phyloP scores from a whole-genome alignment of 2,329 filamentous ascomycete species.

The Penicillium expansum region DNA sequence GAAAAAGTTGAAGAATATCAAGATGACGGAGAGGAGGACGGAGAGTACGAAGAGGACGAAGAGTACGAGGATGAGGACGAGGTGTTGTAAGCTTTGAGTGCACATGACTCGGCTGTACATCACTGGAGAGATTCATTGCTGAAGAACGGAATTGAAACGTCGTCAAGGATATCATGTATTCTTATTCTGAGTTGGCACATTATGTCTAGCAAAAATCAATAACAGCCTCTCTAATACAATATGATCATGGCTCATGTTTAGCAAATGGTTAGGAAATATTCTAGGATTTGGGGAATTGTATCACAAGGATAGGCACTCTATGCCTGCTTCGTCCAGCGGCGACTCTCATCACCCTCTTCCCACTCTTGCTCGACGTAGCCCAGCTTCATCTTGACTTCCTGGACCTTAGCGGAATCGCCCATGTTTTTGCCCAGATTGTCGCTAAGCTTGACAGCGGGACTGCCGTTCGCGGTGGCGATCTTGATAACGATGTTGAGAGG shows the following conservation, averaged over 20 bases:
- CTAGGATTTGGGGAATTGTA: background rate
- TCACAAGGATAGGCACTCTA: background rate
- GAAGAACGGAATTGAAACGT: background rate
- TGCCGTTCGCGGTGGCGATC: constrained; percentile 77
- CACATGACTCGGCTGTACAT: background rate
- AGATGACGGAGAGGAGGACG: background rate
- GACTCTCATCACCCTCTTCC: constrained; percentile 78
- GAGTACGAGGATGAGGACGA: background rate
- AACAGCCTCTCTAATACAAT: background rate
- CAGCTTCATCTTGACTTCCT: constrained; percentile 77
- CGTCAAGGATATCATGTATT: constrained; percentile 1
- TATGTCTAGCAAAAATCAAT: constrained; percentile 1
- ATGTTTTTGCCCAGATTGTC: constrained; percentile 94
- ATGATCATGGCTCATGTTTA: constrained; percentile 1
- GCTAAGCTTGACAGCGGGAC: constrained; percentile 86
- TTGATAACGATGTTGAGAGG: constrained; percentile 99
- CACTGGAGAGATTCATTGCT: background rate
- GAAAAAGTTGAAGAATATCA: no score
- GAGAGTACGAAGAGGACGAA: background rate
- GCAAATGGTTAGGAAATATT: background rate
- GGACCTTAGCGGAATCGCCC: constrained; percentile 74
- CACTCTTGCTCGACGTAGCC: constrained; percentile 85
- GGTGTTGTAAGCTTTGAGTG: background rate
- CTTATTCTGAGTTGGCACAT: constrained; percentile 1
- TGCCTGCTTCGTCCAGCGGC: constrained; percentile 64